Base-by-base conservation (phyloP, 768 basidiomycete species). In the Gymnopilus dilepis region DNA sequence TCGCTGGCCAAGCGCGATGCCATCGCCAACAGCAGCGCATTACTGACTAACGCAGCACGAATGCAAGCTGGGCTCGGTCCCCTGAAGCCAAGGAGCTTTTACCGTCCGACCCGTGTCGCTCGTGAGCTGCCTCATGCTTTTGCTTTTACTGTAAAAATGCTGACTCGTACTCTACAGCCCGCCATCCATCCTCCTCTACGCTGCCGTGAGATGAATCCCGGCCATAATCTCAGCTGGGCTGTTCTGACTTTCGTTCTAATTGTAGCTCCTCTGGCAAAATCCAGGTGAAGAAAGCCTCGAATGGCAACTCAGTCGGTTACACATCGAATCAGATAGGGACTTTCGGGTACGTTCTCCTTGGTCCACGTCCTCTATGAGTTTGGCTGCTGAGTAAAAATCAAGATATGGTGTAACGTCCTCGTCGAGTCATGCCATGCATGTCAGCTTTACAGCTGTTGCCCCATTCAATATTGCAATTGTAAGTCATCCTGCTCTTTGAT, bases 21-120 rank as follows among this genome's bases (percentile, higher is more conserved):
- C 2, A 13, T 45, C 9, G 43, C 22, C 15, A 12, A 21, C 12
- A 26, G 40, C 1, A 41, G 51, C 12, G n/a, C n/a, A n/a, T 50
- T 65, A 21, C 37, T 47, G 4, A 66, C 65, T 17, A 66, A 66
- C 43, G 59, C 65, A 6, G 58, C 58, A 15, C 61, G 65, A 22
- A 47, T 66, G 43, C 50, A 41, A 40, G 65, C 65, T 12, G 65
- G 65, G 24, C 42, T 66, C n/a, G 52, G 56, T 17, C 65, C 65
- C 30, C 50, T 66, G 41, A 58, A 50, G 51, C 65, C 62, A 11
- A 60, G 59, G 56, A 58, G 48, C 8, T n/a, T 66, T 6, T 52
- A 48, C 26, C 15, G 5, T 19, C 62, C 65, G 3, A 47, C 65
- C 15, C 65, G 62, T 34, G 54, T 56, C 30, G 41, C 34, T 57